Evolutionary conservation across 1,139 yeast genomes (phyloP), one percentile per base, ranked within the genome.

Genomic region (Blastobotrys apis): DNA sequence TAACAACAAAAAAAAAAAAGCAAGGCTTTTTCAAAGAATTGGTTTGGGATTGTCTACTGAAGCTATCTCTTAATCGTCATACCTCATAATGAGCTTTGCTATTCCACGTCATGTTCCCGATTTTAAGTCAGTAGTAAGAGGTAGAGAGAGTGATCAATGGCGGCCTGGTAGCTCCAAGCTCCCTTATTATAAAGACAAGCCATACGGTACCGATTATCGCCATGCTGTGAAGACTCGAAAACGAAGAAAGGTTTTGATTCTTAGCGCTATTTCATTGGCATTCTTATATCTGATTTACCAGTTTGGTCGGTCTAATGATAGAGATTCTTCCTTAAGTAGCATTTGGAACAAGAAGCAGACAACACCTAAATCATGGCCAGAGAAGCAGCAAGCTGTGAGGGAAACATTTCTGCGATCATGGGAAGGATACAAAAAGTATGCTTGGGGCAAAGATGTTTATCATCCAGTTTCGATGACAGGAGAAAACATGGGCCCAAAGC

Each of bases 401-500:
- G 62, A 72, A 32, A 88, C 80, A 5, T 85, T 90, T 60, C 68
- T 80, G 50, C 81, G 80, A 39, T 77, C 94, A 10, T 90, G 97
- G 96, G 71, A 71, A 31, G 84, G 84, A 41, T 90, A 90, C 58
- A 80, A 77, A 43, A 67, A 72, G 41, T 73, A 71, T 51, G 87
- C 80, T 0, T 41, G 44, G 44, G 97, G 97, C 2, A 70, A 68
- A 47, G 94, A 84, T 55, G 74, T 78, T 3, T 84, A 81, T 57
- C 66, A 68, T 22, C 86, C 97, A 0, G 60, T 84, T 16, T 62
- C 74, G 12, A 75, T 79, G 44, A 62, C 57, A 1, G 88, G 87
- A n/a, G 70, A 74, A 48, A 84, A 87, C 58, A 84, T 87, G 88
- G 90, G 87, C 1, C 81, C 81, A 5, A 65, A 73, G 47, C 97